Evolutionary conservation across 2,329 filamentous ascomycete species (phyloP), one percentile per base, ranked within the genome.

Genomic region (Madurella fahalii): DNA sequence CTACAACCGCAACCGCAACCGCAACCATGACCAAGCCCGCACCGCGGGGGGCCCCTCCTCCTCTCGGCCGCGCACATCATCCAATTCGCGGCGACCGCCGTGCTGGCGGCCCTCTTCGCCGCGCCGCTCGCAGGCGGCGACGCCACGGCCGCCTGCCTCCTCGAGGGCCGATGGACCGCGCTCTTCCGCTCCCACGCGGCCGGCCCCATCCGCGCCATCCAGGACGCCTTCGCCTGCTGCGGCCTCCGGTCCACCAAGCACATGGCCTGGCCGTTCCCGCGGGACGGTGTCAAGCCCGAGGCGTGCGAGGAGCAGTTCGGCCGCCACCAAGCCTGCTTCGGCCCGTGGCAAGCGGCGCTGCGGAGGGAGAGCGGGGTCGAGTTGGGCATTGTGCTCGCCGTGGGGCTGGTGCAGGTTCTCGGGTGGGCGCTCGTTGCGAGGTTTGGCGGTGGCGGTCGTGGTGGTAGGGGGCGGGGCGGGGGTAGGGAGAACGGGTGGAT

Each of bases 161-260:
- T 89, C n/a, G 72, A 81, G 9, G 71, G 71, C 2, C 68, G 66
- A 40, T 90, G 86, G 86, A 70, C 74, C 60, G 58, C 55, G 2
- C 64, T 88, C 54, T 89, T 75, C 61, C 66, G 60, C 0, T 61
- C 63, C 0, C 81, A 84, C 56, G 73, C 87, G 52, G 74, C 58
- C 1, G 58, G 61, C 0, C 67, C 74, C 2, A 78, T 90, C 53
- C 72, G 76, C 41, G 68, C 70, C 2, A 85, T 90, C 48, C 87
- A 90, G 63, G 83, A 90, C 64, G 67, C 76, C 0, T 77, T 88
- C 32, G 65, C 78, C 8, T 90, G 87, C 71, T 90, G 87, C 61
- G 87, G 87, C 0, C 73, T 88, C 34, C 75, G 75, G 52, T 77
- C 73, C 4, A 65, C 81, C 30, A 68, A 65, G 31, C 85, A 90